Evolutionary conservation across 108 stramenopile species (phyloP).

Genomic region (Aurantiochytrium sp.): DNA sequence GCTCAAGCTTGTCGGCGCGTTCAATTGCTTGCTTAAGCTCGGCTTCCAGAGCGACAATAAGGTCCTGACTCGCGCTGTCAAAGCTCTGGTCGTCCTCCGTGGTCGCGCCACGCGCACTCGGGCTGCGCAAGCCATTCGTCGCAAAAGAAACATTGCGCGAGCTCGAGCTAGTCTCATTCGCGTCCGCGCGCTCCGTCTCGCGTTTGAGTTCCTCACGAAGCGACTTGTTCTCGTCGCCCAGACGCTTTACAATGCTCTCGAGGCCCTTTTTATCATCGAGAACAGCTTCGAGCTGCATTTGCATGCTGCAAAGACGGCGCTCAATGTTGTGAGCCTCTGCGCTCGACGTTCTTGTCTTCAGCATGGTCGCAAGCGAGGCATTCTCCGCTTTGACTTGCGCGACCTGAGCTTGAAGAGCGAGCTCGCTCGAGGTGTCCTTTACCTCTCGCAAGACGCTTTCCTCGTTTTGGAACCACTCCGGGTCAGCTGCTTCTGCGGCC

Average conservation of each 20-base stretch:
- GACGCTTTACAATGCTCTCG: neutral
- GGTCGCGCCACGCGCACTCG: too few relatives aligned
- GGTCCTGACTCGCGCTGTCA: neutral
- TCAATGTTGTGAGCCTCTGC: neutral
- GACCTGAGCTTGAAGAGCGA: neutral
- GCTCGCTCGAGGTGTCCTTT: neutral
- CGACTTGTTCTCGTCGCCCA: neutral
- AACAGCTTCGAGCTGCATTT: neutral
- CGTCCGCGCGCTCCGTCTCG: neutral
- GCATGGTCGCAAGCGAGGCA: neutral
- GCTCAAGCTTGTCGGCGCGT: slow-evolving; percentile 8
- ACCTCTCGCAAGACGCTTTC: neutral
- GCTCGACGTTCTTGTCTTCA: neutral
- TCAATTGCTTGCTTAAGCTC: neutral
- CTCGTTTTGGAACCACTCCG: neutral
- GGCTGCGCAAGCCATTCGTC: neutral
- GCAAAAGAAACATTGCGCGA: neutral
- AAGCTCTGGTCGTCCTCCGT: too few relatives aligned
- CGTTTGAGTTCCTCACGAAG: neutral
- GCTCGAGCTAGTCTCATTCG: neutral
- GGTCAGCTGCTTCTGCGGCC: neutral
- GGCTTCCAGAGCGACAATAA: neutral
- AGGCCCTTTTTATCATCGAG: neutral
- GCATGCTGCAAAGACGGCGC: neutral
- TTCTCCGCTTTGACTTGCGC: neutral